These are phyloP conservation scores for Seiridium unicorne DNA, from an alignment of 2,329 filamentous ascomycete genomes.

Conservation along the genomic window DNA sequence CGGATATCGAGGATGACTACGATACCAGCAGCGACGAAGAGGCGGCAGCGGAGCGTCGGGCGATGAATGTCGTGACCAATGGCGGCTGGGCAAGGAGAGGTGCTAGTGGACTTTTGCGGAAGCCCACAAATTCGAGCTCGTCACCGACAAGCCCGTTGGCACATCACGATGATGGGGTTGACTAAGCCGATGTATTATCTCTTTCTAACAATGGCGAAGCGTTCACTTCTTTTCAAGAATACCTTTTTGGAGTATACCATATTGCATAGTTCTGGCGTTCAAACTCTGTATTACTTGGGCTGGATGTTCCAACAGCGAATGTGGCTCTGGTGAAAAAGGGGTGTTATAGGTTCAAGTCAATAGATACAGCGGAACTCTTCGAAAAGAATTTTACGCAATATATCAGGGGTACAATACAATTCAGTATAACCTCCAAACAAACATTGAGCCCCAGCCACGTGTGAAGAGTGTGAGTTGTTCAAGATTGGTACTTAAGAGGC, in stretches of 20 bases:
- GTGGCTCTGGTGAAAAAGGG: not conserved
- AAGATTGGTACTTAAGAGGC: not conserved
- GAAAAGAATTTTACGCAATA: too few species aligned
- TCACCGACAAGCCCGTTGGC: constrained; percentile 3
- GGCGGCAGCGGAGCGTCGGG: constrained; percentile 38
- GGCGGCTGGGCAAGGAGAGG: constrained; percentile 34
- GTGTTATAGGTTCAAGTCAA: too few species aligned
- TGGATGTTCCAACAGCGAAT: not conserved
- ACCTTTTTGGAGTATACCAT: not conserved
- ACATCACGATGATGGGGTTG: constrained; percentile 13
- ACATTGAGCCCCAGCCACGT: too few species aligned
- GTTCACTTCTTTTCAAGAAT: not conserved
- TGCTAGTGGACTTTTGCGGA: constrained; percentile 29
- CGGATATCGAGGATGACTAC: constrained; percentile 39
- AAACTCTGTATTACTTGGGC: not conserved
- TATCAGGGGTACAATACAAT: too few species aligned
- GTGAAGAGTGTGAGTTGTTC: not conserved
- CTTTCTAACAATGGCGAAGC: not conserved
- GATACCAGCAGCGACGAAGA: constrained; percentile 29
- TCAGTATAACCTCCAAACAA: too few species aligned
- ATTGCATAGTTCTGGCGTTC: constrained; percentile 6
- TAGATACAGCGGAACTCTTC: too few species aligned
- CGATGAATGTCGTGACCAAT: constrained; percentile 41
- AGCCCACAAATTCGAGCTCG: constrained; percentile 14
- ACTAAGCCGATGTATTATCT: constrained; percentile 8